Evolutionary conservation across 2,329 filamentous ascomycete genomes (phyloP).

Genomic region (Verticillium longisporum): DNA sequence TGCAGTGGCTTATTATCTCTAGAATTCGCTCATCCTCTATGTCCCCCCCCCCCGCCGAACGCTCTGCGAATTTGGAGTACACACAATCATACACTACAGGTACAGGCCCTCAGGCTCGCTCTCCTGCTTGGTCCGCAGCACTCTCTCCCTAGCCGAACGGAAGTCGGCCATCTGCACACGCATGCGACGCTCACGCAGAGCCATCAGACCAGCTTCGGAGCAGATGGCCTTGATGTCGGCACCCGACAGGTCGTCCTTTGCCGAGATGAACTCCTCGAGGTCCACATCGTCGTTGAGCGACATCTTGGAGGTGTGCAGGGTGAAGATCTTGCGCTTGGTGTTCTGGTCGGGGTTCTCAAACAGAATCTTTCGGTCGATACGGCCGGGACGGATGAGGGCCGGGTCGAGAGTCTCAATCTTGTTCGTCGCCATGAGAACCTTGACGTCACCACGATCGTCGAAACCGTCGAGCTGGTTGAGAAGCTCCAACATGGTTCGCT

Average conservation of each 20-base stretch:
- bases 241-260: constrained; percentile 95
- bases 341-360: constrained; percentile 70
- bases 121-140: constrained; percentile 97
- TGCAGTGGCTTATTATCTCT: not conserved
- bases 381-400: constrained; percentile 89
- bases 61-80: not conserved
- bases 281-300: constrained; percentile 94
- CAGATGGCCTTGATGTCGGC: constrained; percentile 99
- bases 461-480: constrained; percentile 98
- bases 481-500: constrained; percentile 96
- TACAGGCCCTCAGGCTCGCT: constrained; percentile 98
- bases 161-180: constrained; percentile 99
- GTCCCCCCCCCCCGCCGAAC: not conserved
- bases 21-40: not conserved
- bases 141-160: constrained; percentile 82
- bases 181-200: constrained; percentile 91
- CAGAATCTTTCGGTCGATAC: constrained; percentile 95
- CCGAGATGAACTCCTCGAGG: constrained; percentile 94
- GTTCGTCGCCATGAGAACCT: constrained; percentile 99
- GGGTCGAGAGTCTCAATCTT: constrained; percentile 98
- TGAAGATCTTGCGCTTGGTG: constrained; percentile 97
- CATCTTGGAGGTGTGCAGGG: constrained; percentile 98
- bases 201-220: constrained; percentile 92
- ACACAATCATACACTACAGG: constrained; percentile 55
- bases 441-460: constrained; percentile 96